A percentile compares a stretch with the other conserved stretches of the same genome.
These are phyloP conservation scores for Psilocybe tampanensis DNA, from an alignment of 768 basidiomycete species.

Conservation along the genomic window DNA sequence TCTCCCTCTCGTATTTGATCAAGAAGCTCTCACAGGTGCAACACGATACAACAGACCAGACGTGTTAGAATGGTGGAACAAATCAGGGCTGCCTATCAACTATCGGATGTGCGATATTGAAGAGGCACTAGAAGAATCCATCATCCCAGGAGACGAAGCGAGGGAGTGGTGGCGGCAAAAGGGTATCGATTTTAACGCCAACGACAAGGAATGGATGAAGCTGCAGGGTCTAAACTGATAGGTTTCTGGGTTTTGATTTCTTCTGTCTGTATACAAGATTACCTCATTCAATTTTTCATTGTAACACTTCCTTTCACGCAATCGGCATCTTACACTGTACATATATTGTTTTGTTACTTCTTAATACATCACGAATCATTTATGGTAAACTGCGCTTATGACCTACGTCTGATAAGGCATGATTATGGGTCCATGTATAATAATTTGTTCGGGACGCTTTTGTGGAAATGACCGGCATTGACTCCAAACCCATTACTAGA, in stretches of 20 bases:
- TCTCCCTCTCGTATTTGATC: slow-evolving; percentile 77
- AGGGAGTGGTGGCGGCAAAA: slow-evolving; percentile 82
- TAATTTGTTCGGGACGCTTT: too few relatives aligned
- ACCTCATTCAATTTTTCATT: slow-evolving; percentile 5
- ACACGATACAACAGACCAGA: slow-evolving; percentile 82
- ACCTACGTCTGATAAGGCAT: too few relatives aligned
- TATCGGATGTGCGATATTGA: slow-evolving; percentile 93
- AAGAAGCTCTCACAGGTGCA: slow-evolving; percentile 77
- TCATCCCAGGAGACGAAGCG: slow-evolving; percentile 75
- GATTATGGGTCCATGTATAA: too few relatives aligned
- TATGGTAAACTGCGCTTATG: background rate
- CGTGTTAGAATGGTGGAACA: slow-evolving; percentile 89
- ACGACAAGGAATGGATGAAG: slow-evolving; percentile 90
- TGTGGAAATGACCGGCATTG: too few relatives aligned
- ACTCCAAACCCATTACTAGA: too few relatives aligned
- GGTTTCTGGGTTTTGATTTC: slow-evolving; percentile 3
- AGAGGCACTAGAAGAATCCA: slow-evolving; percentile 87
- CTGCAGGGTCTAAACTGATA: slow-evolving; percentile 69
- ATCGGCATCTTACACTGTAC: background rate
- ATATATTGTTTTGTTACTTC: background rate
- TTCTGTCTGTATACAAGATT: slow-evolving; percentile 1
- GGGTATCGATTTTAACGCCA: slow-evolving; percentile 82
- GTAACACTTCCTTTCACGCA: slow-evolving; percentile 2
- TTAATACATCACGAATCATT: background rate
- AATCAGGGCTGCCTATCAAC: slow-evolving; percentile 74